A percentile compares a stretch with the other conserved stretches of the same genome.
Conservation (phyloP, 2,329 filamentous ascomycete species). For the Pestalotiopsis sp. region DNA sequence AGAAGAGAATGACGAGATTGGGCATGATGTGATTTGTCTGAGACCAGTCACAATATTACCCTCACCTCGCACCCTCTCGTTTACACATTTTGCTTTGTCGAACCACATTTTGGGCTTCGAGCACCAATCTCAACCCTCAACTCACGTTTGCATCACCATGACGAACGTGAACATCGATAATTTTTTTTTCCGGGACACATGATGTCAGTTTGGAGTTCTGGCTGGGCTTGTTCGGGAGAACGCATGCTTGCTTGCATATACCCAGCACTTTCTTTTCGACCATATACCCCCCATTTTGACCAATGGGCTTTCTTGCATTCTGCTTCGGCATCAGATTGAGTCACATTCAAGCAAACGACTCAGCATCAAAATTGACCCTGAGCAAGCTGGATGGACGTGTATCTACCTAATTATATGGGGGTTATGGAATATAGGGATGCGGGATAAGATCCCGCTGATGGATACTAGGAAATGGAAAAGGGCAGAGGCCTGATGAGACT, state of each 20-base stretch:
- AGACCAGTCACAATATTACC: background rate
- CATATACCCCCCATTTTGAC: conserved; percentile 7
- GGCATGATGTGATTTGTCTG: conserved; percentile 50
- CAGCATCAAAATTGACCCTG: background rate
- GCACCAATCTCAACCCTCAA: background rate
- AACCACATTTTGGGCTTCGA: conserved; percentile 1
- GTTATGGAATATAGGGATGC: background rate
- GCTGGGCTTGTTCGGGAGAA: background rate
- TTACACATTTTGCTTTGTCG: conserved; percentile 4
- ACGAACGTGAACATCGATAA: background rate
- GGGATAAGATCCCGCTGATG: background rate
- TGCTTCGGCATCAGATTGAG: background rate
- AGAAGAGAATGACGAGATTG: conserved; percentile 64
- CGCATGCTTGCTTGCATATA: conserved; percentile 10
- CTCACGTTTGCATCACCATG: conserved; percentile 3
- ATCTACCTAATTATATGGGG: background rate
- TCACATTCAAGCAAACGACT: background rate
- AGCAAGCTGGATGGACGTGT: background rate
- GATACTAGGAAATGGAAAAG: background rate
- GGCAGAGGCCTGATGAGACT: background rate
- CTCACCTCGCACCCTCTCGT: background rate
- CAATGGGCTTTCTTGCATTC: conserved; percentile 4
- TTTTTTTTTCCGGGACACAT: background rate
- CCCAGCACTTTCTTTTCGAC: conserved; percentile 10
- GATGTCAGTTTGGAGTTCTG: conserved; percentile 3